Conservation (phyloP, 2,329 filamentous ascomycete species). For the Talaromyces marneffei region DNA sequence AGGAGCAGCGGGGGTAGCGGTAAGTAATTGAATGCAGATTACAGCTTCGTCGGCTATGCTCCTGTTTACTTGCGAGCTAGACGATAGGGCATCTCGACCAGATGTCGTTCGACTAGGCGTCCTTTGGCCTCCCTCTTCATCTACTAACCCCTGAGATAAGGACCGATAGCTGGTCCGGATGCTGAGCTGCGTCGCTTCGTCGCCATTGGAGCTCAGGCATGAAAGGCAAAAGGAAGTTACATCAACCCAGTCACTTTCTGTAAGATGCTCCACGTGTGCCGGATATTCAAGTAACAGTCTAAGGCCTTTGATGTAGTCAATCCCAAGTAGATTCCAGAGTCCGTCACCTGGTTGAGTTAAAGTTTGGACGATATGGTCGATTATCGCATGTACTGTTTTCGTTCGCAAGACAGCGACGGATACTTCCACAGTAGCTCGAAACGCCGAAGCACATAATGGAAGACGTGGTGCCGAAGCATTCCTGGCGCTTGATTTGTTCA, state of each 20-base stretch:
- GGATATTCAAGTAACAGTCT: conserved; percentile 63
- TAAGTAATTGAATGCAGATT: conserved; percentile 59
- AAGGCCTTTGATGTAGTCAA: conserved; percentile 74
- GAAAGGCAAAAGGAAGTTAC: conserved; percentile 65
- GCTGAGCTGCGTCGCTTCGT: conserved; percentile 26
- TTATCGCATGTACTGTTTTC: conserved; percentile 71
- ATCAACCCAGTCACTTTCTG: conserved; percentile 60
- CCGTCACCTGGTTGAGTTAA: conserved; percentile 57
- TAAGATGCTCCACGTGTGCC: conserved; percentile 74
- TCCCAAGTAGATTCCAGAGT: conserved; percentile 63
- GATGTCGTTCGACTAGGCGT: conserved; percentile 29
- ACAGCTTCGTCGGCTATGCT: conserved; percentile 52
- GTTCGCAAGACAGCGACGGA: conserved; percentile 62
- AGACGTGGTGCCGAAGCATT: conserved; percentile 54
- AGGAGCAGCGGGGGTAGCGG: conserved; percentile 63
- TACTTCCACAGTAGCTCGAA: conserved; percentile 66
- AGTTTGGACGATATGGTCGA: conserved; percentile 75
- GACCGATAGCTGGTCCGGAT: conserved; percentile 25
- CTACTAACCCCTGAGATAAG: conserved; percentile 24
- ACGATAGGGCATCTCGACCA: conserved; percentile 23
- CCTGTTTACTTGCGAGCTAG: conserved; percentile 23
- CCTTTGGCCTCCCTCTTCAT: conserved; percentile 22
- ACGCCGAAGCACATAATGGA: conserved; percentile 60
- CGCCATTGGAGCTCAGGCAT: conserved; percentile 44
- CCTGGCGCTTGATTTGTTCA: conserved; percentile 48